These are phyloP conservation scores for Cyphellophora europaea DNA, from an alignment of 2,329 filamentous ascomycete genomes.

Conservation along the genomic window DNA sequence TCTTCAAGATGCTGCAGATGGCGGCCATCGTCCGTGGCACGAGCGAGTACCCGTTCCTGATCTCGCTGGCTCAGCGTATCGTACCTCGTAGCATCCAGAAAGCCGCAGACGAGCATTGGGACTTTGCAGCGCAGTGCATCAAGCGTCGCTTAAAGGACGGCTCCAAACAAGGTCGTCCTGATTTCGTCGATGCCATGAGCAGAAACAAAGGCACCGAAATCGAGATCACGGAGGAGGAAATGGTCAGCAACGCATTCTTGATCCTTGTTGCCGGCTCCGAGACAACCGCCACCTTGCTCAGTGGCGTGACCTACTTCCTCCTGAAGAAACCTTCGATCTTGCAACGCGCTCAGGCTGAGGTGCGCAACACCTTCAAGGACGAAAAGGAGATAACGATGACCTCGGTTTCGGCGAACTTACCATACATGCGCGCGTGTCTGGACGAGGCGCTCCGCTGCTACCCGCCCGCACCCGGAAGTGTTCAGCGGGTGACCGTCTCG, in stretches of 20 bases:
- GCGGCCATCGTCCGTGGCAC: not conserved
- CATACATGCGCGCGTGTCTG: conserved; percentile 36
- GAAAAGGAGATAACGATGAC: conserved; percentile 22
- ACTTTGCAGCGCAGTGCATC: conserved; percentile 1
- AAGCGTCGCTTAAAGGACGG: conserved; percentile 3
- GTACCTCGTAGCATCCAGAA: not conserved
- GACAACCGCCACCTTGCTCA: conserved; percentile 17
- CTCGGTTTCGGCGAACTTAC: conserved; percentile 23
- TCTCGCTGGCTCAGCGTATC: too few relatives aligned
- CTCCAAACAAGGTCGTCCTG: conserved; percentile 3
- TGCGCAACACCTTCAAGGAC: conserved; percentile 18
- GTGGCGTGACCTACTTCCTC: conserved; percentile 19
- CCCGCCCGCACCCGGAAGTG: conserved; percentile 27
- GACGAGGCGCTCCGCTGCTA: conserved; percentile 40
- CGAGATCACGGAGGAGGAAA: conserved; percentile 14
- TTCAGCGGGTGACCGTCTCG: conserved; percentile 9
- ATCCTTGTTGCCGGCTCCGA: conserved; percentile 20
- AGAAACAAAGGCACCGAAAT: conserved; percentile 8
- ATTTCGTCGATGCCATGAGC: conserved; percentile 12
- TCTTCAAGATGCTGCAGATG: conserved; percentile 13
- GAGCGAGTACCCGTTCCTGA: not conserved
- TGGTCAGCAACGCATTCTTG: conserved; percentile 7
- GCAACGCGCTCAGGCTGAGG: conserved; percentile 17
- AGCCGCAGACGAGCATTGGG: not conserved
- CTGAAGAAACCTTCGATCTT: conserved; percentile 15